Evolutionary conservation across 2,329 filamentous ascomycete genomes (phyloP).

Genomic region (Sclerotinia nivalis): DNA sequence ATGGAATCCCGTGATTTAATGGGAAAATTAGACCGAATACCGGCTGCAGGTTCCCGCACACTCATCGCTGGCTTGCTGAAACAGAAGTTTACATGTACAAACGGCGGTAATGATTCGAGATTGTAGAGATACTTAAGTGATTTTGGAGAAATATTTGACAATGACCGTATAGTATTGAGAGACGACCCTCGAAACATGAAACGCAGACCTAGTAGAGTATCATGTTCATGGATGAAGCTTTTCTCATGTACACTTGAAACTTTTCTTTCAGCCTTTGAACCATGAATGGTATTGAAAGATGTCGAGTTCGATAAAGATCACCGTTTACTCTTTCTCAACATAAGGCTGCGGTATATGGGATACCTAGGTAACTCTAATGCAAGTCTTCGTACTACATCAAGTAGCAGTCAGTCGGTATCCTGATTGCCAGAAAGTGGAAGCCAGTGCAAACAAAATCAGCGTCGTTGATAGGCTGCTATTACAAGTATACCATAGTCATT

Average conservation of each 20-base stretch:
- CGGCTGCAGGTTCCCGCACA: not conserved
- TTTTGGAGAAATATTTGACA: not conserved
- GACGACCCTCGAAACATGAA: not conserved
- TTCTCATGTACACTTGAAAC: not conserved
- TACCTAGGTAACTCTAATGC: not conserved
- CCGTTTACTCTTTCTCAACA: not conserved
- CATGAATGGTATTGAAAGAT: not conserved
- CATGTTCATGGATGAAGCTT: not conserved
- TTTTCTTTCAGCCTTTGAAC: not conserved
- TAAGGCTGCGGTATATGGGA: not conserved
- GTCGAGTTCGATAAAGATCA: not conserved
- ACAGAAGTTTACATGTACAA: not conserved
- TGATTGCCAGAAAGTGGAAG: not conserved
- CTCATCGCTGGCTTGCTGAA: not conserved
- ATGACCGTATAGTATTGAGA: not conserved
- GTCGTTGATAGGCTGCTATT: not conserved
- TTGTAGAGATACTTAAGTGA: not conserved
- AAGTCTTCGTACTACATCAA: not conserved
- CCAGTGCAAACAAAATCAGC: not conserved
- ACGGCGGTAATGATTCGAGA: not conserved
- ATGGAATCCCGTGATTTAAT: not conserved
- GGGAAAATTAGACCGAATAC: not conserved
- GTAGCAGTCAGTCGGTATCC: not conserved
- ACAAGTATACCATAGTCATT: not conserved
- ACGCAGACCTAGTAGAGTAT: not conserved